Evolutionary conservation across 371 early-diverging fungal species (phyloP).

Genomic region (Batkoa obscura): DNA sequence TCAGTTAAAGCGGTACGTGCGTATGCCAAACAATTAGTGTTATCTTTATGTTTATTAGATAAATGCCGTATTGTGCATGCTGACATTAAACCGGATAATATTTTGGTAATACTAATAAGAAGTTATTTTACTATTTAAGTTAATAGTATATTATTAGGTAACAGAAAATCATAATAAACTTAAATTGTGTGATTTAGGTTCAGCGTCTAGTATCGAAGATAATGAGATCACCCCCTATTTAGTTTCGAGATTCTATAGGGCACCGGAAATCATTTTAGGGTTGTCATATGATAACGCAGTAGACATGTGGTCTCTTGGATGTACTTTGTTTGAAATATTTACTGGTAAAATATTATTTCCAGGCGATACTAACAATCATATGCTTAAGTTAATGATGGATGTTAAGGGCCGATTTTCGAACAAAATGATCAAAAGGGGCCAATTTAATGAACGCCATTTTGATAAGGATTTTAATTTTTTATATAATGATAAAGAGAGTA

Average conservation of each 20-base stretch:
- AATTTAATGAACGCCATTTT: conserved; percentile 65
- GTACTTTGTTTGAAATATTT: conserved; percentile 91
- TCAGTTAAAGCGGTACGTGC: conserved; percentile 78
- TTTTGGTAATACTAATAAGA: conserved; percentile 34
- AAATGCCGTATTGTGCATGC: conserved; percentile 80
- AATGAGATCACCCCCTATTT: conserved; percentile 88
- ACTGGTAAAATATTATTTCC: conserved; percentile 89
- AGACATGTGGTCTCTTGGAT: conserved; percentile 98
- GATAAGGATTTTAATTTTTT: conserved; percentile 51
- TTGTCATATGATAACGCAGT: conserved; percentile 65
- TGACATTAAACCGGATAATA: conserved; percentile 97
- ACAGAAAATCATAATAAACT: conserved; percentile 55
- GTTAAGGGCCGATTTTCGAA: conserved; percentile 72
- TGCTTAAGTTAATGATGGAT: conserved; percentile 88
- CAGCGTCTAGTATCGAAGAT: conserved; percentile 68
- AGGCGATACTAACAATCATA: conserved; percentile 86
- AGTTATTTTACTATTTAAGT: neutral
- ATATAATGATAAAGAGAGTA: conserved; percentile 33
- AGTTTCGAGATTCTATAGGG: conserved; percentile 94
- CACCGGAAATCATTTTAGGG: conserved; percentile 98
- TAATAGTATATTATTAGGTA: conserved; percentile 9
- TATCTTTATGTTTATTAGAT: conserved; percentile 62
- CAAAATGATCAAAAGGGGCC: conserved; percentile 61
- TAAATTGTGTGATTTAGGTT: conserved; percentile 88
- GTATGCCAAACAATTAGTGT: conserved; percentile 81